Base-by-base conservation (phyloP, 768 basidiomycete species). In the Termitomyces sp. region DNA sequence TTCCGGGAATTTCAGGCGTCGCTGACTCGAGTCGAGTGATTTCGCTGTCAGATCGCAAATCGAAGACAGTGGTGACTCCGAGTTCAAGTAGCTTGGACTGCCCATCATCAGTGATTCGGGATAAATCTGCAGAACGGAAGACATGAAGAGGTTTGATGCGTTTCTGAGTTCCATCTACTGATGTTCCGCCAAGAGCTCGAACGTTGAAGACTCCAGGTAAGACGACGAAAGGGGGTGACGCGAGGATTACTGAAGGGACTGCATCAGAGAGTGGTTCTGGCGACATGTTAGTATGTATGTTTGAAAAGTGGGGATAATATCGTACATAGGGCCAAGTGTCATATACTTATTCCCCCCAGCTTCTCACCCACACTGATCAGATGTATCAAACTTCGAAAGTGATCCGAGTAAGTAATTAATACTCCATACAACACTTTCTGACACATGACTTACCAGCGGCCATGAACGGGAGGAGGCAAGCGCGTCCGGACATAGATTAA, bases 191-290 rank as follows among this genome's bases (percentile, higher is more conserved):
- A 25, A 76, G 57, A 20, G 69, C 62, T 38, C 76, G 69, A 29
- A 74, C 60, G 58, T 77, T 77, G 58, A 73, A 63, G 13, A 73
- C 62, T 9, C 76, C 76, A 33, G 76, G 72, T 11, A 77, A 62
- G 12, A 57, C 32, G 15, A 74, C 63, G 52, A 78, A 78, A 9
- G 76, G 76, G 4, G 39, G 50, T 10, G 38, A 50, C 6, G 38
- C 29, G 7, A 50, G 10, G 18, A 50, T n/a, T 16, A 35, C 47
- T n/a, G 18, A 23, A 36, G 22, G 25, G 10, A 23, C 11, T 48
- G 22, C 33, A 25, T 35, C 1, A 4, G 33, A n/a, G 22, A 16
- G 23, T 25, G 15, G 15, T 23, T 23, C 22, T 9, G 33, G 16
- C 20, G 46, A 36, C 47, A 48, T 48, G 46, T 16, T 47, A 29